Percentiles rank a stretch among this genome's conserved stretches.
These are phyloP conservation scores for Quercus bicolor DNA, from an alignment of 306 rosid species.

Conservation along the genomic window DNA sequence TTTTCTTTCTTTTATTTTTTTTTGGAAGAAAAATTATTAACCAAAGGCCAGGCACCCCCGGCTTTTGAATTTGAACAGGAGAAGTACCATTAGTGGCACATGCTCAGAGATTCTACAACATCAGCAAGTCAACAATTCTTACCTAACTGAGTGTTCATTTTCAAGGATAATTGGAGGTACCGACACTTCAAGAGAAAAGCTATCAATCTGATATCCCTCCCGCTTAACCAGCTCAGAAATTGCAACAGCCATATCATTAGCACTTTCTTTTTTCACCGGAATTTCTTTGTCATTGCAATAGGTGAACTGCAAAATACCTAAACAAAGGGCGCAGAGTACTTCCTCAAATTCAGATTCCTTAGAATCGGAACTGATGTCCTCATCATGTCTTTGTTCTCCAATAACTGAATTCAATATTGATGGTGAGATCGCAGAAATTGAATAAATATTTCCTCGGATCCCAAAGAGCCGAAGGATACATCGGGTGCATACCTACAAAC, in stretches of 20 bases:
- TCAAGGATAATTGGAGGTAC: conserved; percentile 50
- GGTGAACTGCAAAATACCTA: conserved; percentile 77
- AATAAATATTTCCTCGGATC: conserved; percentile 32
- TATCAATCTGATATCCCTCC: conserved; percentile 49
- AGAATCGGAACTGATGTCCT: neutral
- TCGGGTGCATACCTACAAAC: conserved; percentile 56
- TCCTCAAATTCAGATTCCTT: conserved; percentile 19
- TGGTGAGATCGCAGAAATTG: conserved; percentile 20
- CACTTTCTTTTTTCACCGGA: conserved; percentile 26
- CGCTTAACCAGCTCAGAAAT: conserved; percentile 48
- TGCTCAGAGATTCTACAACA: neutral
- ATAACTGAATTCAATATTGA: conserved; percentile 32
- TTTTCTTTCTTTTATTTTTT: neutral
- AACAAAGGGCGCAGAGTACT: conserved; percentile 57
- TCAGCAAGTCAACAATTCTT: neutral
- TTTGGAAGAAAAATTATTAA: neutral
- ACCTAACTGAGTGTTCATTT: conserved; percentile 55
- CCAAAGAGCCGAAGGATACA: conserved; percentile 76
- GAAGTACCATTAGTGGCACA: no score
- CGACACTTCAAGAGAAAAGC: conserved; percentile 75
- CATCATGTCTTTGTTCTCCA: conserved; percentile 21
- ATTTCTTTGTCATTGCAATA: conserved; percentile 29
- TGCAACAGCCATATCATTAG: conserved; percentile 43
- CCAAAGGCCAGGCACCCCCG: neutral
- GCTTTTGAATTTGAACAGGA: neutral